Conservation (phyloP, 2,329 filamentous ascomycete genomes). For the Aspergillus ustus region DNA sequence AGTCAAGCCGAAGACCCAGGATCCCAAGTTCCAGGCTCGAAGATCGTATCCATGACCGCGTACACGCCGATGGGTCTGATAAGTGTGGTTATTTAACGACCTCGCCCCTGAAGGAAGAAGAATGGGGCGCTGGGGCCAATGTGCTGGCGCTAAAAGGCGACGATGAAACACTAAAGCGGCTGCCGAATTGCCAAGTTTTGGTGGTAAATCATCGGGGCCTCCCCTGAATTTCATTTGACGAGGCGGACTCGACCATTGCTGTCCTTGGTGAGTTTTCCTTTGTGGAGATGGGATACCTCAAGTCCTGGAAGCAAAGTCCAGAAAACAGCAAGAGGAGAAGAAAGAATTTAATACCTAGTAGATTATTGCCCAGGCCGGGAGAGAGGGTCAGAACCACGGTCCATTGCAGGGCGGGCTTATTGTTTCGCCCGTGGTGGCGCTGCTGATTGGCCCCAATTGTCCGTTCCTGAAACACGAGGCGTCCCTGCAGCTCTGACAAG, state of each 20-base stretch:
- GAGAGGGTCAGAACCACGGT: background rate
- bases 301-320: background rate
- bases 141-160: background rate
- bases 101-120: constrained; percentile 12
- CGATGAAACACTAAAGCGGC: constrained; percentile 26
- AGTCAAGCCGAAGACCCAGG: background rate
- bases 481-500: background rate
- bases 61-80: background rate
- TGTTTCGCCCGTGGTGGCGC: constrained; percentile 1
- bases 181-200: constrained; percentile 27
- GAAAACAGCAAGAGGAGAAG: background rate
- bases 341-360: background rate
- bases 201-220: constrained; percentile 20
- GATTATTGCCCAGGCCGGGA: background rate
- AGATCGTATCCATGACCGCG: background rate
- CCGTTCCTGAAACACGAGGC: constrained; percentile 1
- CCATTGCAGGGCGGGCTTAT: background rate
- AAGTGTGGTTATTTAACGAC: background rate
- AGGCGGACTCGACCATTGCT: background rate
- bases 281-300: background rate
- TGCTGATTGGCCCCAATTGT: background rate
- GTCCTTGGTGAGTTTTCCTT: constrained; percentile 7
- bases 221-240: background rate
- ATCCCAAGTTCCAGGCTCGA: background rate
- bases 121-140: background rate